Evolutionary conservation across 2,329 filamentous ascomycete species (phyloP), one percentile per base, ranked within the genome.

Genomic region (Neonectria magnoliae): DNA sequence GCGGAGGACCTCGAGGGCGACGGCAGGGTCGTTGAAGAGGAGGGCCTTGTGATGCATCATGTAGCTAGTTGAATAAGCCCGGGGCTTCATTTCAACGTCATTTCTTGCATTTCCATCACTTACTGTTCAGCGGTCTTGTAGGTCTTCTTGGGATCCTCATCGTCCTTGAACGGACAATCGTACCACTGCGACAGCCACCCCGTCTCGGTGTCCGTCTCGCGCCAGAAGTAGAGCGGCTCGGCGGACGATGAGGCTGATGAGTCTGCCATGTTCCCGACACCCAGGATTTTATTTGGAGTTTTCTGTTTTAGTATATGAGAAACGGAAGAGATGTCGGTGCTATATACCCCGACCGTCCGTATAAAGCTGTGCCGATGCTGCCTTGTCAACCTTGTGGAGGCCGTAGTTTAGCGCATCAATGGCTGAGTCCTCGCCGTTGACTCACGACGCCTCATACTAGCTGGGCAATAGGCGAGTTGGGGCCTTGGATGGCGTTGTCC

Each of bases 121-220:
- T 76, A 85, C 80, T 87, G 85, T 68, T 88, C 85, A 1, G 84
- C 83, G 3, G 84, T 85, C n/a, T 76, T 75, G 71, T 84, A 87
- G 13, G 80, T 75, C 41, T 77, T 77, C 6, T 69, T 68, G 4
- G 74, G 69, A 53, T 77, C 75, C 3, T 74, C 61, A 5, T 79
- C 78, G 57, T 81, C 79, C 41, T 61, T 78, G 70, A 89, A 91
- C 2, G 81, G 76, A 18, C 79, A 82, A 55, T 78, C 71, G 72
- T 87, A 88, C 88, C 88, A 91, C 77, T 91, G 88, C 0, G 84
- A 88, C n/a, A 91, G 81, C 76, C 83, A 89, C 44, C 87, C 87
- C 33, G 83, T 79, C 3, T 77, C 73, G 1, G 77, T 68, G 61
- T 87, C 81, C 14, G 79, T 80, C 50, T 83, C 82, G 27, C 79